Percentiles rank a stretch among this genome's conserved stretches.
phyloP scores from a whole-genome alignment of 2,329 filamentous ascomycete species.

The Cordyceps javanica region DNA sequence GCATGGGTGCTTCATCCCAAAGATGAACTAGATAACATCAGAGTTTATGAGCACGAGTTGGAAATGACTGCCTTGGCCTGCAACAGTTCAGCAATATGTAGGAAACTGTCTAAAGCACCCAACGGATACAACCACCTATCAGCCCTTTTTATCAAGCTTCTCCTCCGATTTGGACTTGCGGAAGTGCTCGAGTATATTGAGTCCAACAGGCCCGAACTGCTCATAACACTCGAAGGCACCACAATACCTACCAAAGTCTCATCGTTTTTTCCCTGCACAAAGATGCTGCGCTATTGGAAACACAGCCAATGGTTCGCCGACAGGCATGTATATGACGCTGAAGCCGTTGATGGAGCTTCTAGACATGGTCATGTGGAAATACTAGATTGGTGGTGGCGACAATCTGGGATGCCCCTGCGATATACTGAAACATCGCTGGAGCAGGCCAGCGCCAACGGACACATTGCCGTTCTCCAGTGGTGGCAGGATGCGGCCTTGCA shows the following conservation, averaged over 20 bases:
- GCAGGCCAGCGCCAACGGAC: constrained; percentile 76
- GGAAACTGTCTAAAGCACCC: constrained; percentile 64
- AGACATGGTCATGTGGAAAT: constrained; percentile 79
- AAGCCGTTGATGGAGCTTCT: constrained; percentile 83
- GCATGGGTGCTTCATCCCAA: constrained; percentile 64
- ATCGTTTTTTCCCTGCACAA: constrained; percentile 74
- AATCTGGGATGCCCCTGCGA: constrained; percentile 67
- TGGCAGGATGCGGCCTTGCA: constrained; percentile 69
- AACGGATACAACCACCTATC: constrained; percentile 67
- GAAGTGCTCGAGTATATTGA: constrained; percentile 67
- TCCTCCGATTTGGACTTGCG: constrained; percentile 84
- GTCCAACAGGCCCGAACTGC: constrained; percentile 61
- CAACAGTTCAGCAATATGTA: constrained; percentile 63
- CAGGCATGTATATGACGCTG: constrained; percentile 72
- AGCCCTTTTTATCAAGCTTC: constrained; percentile 75
- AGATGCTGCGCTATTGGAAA: constrained; percentile 88
- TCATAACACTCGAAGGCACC: constrained; percentile 79
- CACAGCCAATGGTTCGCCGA: constrained; percentile 75
- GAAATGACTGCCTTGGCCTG: constrained; percentile 80
- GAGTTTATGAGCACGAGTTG: constrained; percentile 69
- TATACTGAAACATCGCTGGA: constrained; percentile 86
- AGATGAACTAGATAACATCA: constrained; percentile 56
- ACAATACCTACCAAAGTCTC: constrained; percentile 85
- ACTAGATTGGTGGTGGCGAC: constrained; percentile 86
- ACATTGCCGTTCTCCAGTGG: constrained; percentile 85